Percentiles rank a stretch among this genome's conserved stretches.
Evolutionary conservation across 1,284 basidiomycete species (phyloP).

Genomic region (Lignosus rhinocerotis): DNA sequence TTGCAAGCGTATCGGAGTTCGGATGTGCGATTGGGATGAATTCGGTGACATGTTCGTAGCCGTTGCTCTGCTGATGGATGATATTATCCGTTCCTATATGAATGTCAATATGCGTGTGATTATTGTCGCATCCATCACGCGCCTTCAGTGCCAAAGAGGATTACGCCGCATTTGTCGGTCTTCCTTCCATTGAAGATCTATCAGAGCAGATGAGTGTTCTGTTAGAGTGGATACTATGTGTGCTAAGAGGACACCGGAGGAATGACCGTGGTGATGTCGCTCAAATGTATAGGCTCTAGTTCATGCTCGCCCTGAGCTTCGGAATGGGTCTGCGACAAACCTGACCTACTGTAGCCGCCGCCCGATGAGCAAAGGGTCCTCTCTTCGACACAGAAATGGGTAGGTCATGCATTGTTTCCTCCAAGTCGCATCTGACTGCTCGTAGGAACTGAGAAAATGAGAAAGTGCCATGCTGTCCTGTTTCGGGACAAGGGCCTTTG

Average conservation of each 20-base stretch:
- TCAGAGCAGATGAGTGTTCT: not conserved
- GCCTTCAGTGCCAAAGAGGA: slow-evolving; percentile 84
- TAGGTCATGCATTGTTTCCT: too few species aligned
- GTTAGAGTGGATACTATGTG: not conserved
- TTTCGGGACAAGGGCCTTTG: too few species aligned
- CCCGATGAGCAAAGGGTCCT: too few species aligned
- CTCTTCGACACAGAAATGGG: too few species aligned
- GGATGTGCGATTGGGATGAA: slow-evolving; percentile 81
- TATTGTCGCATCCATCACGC: slow-evolving; percentile 9
- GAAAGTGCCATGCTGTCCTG: too few species aligned
- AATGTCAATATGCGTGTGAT: not conserved
- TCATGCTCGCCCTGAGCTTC: not conserved
- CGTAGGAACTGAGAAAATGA: too few species aligned
- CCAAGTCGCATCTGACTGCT: too few species aligned
- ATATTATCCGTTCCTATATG: slow-evolving; percentile 75
- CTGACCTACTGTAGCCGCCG: too few species aligned
- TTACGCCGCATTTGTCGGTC: slow-evolving; percentile 88
- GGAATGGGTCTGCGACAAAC: too few species aligned
- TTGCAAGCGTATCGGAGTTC: slow-evolving; percentile 72
- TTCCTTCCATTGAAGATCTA: slow-evolving; percentile 89
- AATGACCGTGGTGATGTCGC: too few species aligned
- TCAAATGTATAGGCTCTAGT: too few species aligned
- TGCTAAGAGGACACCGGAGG: not conserved
- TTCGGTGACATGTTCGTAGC: slow-evolving; percentile 78
- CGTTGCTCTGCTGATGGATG: slow-evolving; percentile 59